Base-by-base conservation (phyloP, 257 asterid species). In the Solanum ahanhuiri region DNA sequence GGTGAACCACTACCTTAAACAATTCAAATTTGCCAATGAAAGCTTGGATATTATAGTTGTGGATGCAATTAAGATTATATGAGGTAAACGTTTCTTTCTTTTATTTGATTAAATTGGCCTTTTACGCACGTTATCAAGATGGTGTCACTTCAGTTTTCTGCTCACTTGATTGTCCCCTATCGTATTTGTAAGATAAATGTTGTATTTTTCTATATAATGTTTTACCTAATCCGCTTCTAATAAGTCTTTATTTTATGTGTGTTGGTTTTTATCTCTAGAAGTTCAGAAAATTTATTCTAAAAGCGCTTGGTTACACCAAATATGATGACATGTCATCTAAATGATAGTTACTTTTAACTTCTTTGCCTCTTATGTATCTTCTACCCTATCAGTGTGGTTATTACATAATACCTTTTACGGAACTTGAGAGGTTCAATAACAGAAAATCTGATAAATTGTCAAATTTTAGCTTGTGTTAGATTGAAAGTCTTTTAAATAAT, bases 1-100 rank as follows among this genome's bases (percentile, higher is more conserved):
- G n/a, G n/a, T n/a, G n/a, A n/a, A n/a, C n/a, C n/a, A n/a, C n/a
- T 91, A 92, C 88, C 75, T 83, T 30, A 82, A 90, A 87, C 89
- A 88, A 79, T 86, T 45, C 18, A 45, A 45, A 45, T 45, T 12
- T 45, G 15, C 92, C 9, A 12, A 84, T 75, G 92, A 91, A 85
- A 90, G 72, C 85, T 60, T 94, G 64, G 94, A 94, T 71, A 73
- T 94, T 87, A 87, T 93, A 39, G 91, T 85, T 63, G 37, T 93
- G 84, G 92, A 94, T 69, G 92, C 95, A 10, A 60, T 39, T 39
- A 39, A 39, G 88, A 76, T 72, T 88, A 82, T 91, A 92, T 87
- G 92, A 93, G 96, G 95, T 93, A 77, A 43, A 41, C 0, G 0
- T 1, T 43, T 43, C 34, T 39, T 39, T 75, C 33, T 14, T 75